Evolutionary conservation across 1,139 yeast genomes (phyloP).

Genomic region (Suhomyces terraborum): DNA sequence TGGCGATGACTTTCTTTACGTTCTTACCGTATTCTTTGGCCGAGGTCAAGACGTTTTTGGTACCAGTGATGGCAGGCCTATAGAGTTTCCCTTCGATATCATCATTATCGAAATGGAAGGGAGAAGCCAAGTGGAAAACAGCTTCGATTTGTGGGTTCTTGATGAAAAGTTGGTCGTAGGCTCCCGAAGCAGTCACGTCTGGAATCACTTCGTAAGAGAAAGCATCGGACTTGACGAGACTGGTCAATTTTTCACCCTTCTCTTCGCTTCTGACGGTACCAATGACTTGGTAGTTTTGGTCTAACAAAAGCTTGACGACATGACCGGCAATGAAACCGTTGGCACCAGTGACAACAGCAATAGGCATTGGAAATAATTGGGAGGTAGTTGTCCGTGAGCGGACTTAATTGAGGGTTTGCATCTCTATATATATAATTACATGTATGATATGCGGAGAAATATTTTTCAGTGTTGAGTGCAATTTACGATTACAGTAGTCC

Average conservation of each 20-base stretch:
- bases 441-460: neutral
- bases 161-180: neutral
- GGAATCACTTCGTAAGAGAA: slow-evolving; percentile 1
- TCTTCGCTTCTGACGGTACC: slow-evolving; percentile 39
- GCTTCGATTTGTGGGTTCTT: neutral
- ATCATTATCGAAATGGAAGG: neutral
- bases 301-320: slow-evolving; percentile 29
- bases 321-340: slow-evolving; percentile 44
- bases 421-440: neutral
- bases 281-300: slow-evolving; percentile 42
- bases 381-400: neutral
- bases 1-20: neutral
- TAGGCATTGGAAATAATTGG: too few relatives aligned
- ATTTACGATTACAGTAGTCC: too few relatives aligned
- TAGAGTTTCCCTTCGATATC: neutral
- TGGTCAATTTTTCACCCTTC: slow-evolving; percentile 33
- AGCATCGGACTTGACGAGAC: slow-evolving; percentile 14
- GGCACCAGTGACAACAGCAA: slow-evolving; percentile 42
- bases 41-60: neutral
- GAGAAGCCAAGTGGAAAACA: slow-evolving; percentile 1
- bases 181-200: slow-evolving; percentile 12
- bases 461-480: too few relatives aligned
- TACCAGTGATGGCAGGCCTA: slow-evolving; percentile 1
- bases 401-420: neutral
- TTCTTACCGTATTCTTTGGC: slow-evolving; percentile 1